Percentiles rank a stretch among this genome's conserved stretches.
These are phyloP conservation scores for Volutella citrinella DNA, from an alignment of 2,329 filamentous ascomycete species.

Conservation along the genomic window DNA sequence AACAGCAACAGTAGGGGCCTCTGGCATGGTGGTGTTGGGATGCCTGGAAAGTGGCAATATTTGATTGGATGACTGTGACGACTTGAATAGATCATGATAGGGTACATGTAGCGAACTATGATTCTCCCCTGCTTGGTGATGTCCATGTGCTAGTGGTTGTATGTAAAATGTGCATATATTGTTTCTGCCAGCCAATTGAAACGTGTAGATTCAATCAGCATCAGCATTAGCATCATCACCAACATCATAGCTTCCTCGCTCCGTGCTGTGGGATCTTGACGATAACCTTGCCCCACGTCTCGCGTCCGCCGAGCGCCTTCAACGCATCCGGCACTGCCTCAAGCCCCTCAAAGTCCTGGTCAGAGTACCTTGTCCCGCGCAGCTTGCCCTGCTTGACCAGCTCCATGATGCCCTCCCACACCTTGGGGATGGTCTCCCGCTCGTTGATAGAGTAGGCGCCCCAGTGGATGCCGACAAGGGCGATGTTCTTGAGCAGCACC, in stretches of 20 bases:
- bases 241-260: conserved; percentile 50
- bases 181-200: too few species aligned
- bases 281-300: conserved; percentile 96
- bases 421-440: conserved; percentile 62
- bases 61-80: too few species aligned
- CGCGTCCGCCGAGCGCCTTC: conserved; percentile 71
- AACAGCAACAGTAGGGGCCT: conserved; percentile 10
- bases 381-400: conserved; percentile 78
- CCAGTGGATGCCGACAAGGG: conserved; percentile 88
- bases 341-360: conserved; percentile 78
- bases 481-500: conserved; percentile 90
- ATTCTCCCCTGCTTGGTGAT: too few species aligned
- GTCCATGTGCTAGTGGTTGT: too few species aligned
- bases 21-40: conserved; percentile 8
- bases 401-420: conserved; percentile 81
- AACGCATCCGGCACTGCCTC: conserved; percentile 76
- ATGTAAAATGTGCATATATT: too few species aligned
- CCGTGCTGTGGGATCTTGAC: conserved; percentile 74
- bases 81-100: too few species aligned
- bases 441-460: conserved; percentile 77
- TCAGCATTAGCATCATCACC: neutral
- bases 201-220: neutral
- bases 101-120: too few species aligned
- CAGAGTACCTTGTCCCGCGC: conserved; percentile 76
- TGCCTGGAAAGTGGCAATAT: too few species aligned